Conservation (phyloP, 495 filamentous ascomycete genomes). For the Talaromyces stipitatus region DNA sequence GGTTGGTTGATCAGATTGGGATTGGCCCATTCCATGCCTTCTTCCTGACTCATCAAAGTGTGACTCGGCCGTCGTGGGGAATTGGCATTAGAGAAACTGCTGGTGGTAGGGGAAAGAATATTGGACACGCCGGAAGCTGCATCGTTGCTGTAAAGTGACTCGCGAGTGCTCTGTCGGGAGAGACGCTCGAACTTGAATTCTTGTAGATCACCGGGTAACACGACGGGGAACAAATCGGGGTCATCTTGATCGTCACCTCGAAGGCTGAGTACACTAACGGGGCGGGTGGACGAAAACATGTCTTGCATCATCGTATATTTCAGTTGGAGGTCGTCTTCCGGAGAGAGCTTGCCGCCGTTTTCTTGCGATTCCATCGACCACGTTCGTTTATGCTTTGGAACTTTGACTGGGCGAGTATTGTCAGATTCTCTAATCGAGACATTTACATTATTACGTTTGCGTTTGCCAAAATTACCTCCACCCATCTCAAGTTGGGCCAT, state of each 20-base stretch:
- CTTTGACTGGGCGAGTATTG: conserved; percentile 57
- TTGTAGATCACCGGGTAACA: conserved; percentile 58
- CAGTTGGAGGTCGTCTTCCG: conserved; percentile 82
- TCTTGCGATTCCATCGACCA: conserved; percentile 94
- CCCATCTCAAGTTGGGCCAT: conserved; percentile 83
- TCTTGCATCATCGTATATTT: conserved; percentile 82
- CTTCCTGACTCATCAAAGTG: conserved; percentile 12
- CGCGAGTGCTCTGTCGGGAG: conserved; percentile 46
- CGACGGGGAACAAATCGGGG: conserved; percentile 78
- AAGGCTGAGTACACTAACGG: conserved; percentile 77
- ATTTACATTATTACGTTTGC: conserved; percentile 61
- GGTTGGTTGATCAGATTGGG: conserved; percentile 20
- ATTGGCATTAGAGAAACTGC: conserved; percentile 36
- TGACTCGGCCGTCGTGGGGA: conserved; percentile 22
- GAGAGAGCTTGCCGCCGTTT: conserved; percentile 54
- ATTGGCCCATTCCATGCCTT: conserved; percentile 14
- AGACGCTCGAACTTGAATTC: conserved; percentile 50
- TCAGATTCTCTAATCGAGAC: conserved; percentile 39
- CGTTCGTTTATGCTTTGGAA: conserved; percentile 82
- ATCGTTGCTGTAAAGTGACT: conserved; percentile 48
- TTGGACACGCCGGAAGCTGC: conserved; percentile 44
- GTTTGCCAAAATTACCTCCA: conserved; percentile 79
- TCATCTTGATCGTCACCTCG: conserved; percentile 81
- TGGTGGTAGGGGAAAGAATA: conserved; percentile 61
- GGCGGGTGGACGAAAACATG: conserved; percentile 90